phyloP scores from a whole-genome alignment of 2,329 filamentous ascomycete species.

The Decorospora gaudefroyi region DNA sequence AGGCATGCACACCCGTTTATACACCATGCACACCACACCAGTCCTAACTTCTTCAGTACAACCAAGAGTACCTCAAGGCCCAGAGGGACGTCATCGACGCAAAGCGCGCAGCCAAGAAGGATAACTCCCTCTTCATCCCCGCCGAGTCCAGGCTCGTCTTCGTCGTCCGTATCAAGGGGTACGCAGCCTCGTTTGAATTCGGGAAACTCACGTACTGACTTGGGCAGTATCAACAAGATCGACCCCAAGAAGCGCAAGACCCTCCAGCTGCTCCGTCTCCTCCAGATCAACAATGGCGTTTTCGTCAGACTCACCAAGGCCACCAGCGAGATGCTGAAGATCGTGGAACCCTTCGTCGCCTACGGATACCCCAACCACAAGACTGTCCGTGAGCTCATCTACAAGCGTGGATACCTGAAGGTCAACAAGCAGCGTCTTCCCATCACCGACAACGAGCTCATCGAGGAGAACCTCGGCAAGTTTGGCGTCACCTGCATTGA shows the following conservation, averaged over 20 bases:
- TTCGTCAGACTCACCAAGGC: slow-evolving; percentile 98
- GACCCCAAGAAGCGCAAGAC: slow-evolving; percentile 99
- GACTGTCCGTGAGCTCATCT: slow-evolving; percentile 97
- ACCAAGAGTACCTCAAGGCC: slow-evolving; percentile 97
- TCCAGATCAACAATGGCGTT: slow-evolving; percentile 99
- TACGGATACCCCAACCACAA: slow-evolving; percentile 99
- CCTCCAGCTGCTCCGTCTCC: slow-evolving; percentile 97
- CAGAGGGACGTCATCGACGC: slow-evolving; percentile 98
- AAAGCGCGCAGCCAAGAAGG: slow-evolving; percentile 82
- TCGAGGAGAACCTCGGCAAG: slow-evolving; percentile 95
- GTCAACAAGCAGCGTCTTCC: slow-evolving; percentile 97
- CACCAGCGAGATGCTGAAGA: slow-evolving; percentile 91
- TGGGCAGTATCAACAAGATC: slow-evolving; percentile 98
- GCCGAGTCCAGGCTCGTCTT: slow-evolving; percentile 98
- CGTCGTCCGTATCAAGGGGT: slow-evolving; percentile 98
- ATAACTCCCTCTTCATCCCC: slow-evolving; percentile 92
- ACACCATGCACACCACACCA: too few relatives aligned
- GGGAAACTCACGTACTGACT: slow-evolving; percentile 9
- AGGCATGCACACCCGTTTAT: too few relatives aligned
- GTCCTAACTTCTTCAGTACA: too few relatives aligned
- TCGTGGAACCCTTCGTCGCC: slow-evolving; percentile 98
- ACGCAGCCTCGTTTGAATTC: slow-evolving; percentile 39
- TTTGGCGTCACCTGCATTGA: slow-evolving; percentile 95
- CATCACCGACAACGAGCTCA: slow-evolving; percentile 95
- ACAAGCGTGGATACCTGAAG: slow-evolving; percentile 98